phyloP scores from a whole-genome alignment of 768 basidiomycete genomes.

The Tricholoma furcatifolium region DNA sequence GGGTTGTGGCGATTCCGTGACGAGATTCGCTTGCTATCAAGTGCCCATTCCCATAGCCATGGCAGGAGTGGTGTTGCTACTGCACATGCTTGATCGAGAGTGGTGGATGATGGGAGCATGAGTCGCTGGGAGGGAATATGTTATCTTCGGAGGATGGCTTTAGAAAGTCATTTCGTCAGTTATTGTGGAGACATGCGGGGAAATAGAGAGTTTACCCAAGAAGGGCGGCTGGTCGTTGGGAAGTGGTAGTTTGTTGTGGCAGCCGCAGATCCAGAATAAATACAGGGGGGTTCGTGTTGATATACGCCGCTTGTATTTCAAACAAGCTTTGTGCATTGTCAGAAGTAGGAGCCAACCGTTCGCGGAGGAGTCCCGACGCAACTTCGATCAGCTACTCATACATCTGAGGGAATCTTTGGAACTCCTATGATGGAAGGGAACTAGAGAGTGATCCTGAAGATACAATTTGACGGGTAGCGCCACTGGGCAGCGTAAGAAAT shows the following conservation, averaged over 20 bases:
- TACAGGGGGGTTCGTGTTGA: slow-evolving; percentile 98
- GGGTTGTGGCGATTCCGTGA: slow-evolving; percentile 29
- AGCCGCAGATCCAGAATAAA: slow-evolving; percentile 79
- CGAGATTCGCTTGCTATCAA: slow-evolving; percentile 31
- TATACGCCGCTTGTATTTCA: slow-evolving; percentile 96
- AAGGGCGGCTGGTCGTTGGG: slow-evolving; percentile 41
- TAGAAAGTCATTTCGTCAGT: slow-evolving; percentile 16
- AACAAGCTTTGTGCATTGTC: slow-evolving; percentile 97
- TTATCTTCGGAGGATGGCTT: slow-evolving; percentile 67
- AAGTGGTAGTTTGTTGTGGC: slow-evolving; percentile 49
- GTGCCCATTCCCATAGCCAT: slow-evolving; percentile 26
- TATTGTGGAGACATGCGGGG: slow-evolving; percentile 3
- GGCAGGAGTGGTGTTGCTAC: slow-evolving; percentile 24
- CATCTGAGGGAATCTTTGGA: slow-evolving; percentile 91
- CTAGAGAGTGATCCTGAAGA: too few species aligned
- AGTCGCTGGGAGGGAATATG: slow-evolving; percentile 45
- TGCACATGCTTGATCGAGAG: slow-evolving; percentile 60
- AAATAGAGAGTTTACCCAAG: slow-evolving; percentile 49
- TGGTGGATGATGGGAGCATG: slow-evolving; percentile 73
- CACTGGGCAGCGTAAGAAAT: too few species aligned
- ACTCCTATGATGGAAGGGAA: slow-evolving; percentile 55
- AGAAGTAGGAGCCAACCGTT: slow-evolving; percentile 93
- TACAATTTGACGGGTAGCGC: too few species aligned
- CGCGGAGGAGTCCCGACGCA: slow-evolving; percentile 93
- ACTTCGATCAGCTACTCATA: slow-evolving; percentile 94